Evolutionary conservation across 345 rosid genomes (phyloP), one percentile per base, ranked within the genome.

Genomic region (Camelina neglecta): DNA sequence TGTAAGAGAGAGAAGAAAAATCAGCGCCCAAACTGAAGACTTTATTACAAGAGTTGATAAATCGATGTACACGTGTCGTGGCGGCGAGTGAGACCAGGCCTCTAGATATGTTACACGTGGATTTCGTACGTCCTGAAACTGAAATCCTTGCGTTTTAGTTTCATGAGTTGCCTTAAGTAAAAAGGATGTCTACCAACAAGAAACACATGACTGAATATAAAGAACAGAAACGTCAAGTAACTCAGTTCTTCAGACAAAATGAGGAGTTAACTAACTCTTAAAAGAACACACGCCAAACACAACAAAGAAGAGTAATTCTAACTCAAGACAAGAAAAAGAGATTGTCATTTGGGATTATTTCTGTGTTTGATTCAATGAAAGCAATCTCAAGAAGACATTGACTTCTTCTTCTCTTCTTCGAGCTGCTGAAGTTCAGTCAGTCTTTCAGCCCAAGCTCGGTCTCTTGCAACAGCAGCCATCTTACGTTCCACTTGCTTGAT

Each of bases 381-480:
- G 56, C 62, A 72, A 65, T 62, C 68, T 86, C 85, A 78, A 51
- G 77, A 79, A 65, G 85, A 79, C 84, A 78, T 63, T 50, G 90
- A 78, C 55, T 81, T 87, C 83, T 87, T 90, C 81, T 86, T 90
- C 85, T 90, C 93, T 85, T 86, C 89, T 82, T 92, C 96, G 0
- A 88, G 93, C 65, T 65, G 66, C 62, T 92, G 89, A 73, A 95
- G 85, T 80, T 89, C 96, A 9, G 75, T 83, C 48, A 95, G 70
- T 81, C 92, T 87, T 71, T 87, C 86, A 5, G 87, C 83, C 99
- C 98, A 90, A 29, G 87, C 94, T 69, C 98, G 84, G 35, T 95
- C 98, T 79, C 99, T 90, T 45, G 96, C 93, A 58, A 86, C 97
- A 10, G 90, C 88, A 79, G 97, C 98, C 96, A 90, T 90, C 83